Percentiles rank a stretch among this genome's conserved stretches.
Evolutionary conservation across 1,284 basidiomycete genomes (phyloP).

Genomic region (Earliella scabrosa): DNA sequence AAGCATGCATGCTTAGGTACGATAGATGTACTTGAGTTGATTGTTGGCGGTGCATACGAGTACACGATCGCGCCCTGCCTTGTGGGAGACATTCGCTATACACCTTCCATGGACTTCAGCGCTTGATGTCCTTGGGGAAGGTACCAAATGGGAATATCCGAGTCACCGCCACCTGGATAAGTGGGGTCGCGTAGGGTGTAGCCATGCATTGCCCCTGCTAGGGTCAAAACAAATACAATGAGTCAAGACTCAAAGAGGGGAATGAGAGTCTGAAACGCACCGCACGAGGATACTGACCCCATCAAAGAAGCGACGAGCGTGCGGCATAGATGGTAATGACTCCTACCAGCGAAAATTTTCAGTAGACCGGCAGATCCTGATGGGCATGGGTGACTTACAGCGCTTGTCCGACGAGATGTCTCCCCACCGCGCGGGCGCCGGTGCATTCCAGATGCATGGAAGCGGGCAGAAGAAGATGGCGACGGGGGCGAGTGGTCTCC

Average conservation of each 20-base stretch:
- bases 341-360: slow-evolving; percentile 1
- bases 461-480: slow-evolving; percentile 3
- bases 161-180: not conserved
- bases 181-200: not conserved
- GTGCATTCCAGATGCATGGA: slow-evolving; percentile 2
- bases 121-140: too few relatives aligned
- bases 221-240: not conserved
- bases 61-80: too few relatives aligned
- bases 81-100: too few relatives aligned
- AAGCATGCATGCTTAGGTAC: too few relatives aligned
- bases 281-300: not conserved
- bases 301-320: not conserved
- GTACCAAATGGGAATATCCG: not conserved
- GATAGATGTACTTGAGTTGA: too few relatives aligned
- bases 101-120: too few relatives aligned
- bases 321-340: too few relatives aligned
- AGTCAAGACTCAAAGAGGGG: not conserved
- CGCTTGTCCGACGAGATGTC: not conserved
- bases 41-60: too few relatives aligned
- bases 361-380: slow-evolving; percentile 5
- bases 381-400: too few relatives aligned
- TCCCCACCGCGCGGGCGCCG: not conserved
- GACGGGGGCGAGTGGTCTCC: not conserved
- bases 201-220: not conserved
- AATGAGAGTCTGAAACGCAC: not conserved